phyloP scores from a whole-genome alignment of 2,329 filamentous ascomycete species.

The Dendryphion nanum region DNA sequence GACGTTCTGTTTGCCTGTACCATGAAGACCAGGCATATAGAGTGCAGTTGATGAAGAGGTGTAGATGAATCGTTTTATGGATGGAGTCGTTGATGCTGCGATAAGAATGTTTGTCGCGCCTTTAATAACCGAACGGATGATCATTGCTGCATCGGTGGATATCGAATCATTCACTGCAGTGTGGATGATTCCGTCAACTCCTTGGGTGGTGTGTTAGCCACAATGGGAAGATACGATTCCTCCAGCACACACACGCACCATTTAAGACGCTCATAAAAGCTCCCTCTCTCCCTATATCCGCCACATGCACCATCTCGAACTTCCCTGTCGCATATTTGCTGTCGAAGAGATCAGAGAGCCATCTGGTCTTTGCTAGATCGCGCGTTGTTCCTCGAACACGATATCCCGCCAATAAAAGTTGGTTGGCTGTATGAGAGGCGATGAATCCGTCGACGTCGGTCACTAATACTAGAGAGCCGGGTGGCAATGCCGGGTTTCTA shows the following conservation, averaged over 20 bases:
- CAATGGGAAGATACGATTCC: slow-evolving; percentile 26
- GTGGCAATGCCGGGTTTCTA: not conserved
- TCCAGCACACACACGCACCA: no score
- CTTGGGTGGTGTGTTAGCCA: slow-evolving; percentile 26
- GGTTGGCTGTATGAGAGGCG: slow-evolving; percentile 31
- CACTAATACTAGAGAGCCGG: slow-evolving; percentile 23
- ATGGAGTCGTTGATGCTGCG: slow-evolving; percentile 40
- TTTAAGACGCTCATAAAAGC: no score
- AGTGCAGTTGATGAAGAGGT: slow-evolving; percentile 43
- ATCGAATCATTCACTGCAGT: no score
- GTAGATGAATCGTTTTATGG: slow-evolving; percentile 43
- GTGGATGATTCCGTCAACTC: slow-evolving; percentile 17
- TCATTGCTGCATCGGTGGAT: slow-evolving; percentile 36
- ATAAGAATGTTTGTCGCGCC: slow-evolving; percentile 39
- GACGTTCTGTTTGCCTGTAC: no score
- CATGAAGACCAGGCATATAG: no score
- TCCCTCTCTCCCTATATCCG: no score
- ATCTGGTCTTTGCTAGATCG: slow-evolving; percentile 25
- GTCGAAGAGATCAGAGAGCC: slow-evolving; percentile 30
- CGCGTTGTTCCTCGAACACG: slow-evolving; percentile 36
- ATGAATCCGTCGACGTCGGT: slow-evolving; percentile 38
- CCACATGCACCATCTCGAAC: slow-evolving; percentile 34
- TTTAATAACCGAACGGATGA: slow-evolving; percentile 42
- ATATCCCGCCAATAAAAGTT: slow-evolving; percentile 31
- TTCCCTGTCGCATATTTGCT: slow-evolving; percentile 17